Evolutionary conservation across 208 protist genomes (phyloP).

Genomic region (Wallacemonas sp.): DNA sequence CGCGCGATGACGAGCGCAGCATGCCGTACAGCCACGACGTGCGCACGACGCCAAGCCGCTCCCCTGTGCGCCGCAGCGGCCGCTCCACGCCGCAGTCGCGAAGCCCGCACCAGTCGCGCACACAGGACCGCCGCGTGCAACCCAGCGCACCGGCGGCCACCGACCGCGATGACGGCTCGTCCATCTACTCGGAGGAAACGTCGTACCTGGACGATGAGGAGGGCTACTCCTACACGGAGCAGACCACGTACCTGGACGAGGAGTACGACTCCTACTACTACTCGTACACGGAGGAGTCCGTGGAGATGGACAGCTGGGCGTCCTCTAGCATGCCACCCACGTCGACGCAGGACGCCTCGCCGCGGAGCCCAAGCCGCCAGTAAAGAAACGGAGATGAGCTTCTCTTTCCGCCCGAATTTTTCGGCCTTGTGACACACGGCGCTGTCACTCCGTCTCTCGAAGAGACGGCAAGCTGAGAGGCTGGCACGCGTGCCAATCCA

Average conservation of each 20-base stretch:
- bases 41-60: background rate
- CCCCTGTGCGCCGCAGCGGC: background rate
- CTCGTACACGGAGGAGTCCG: slow-evolving; percentile 21
- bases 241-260: slow-evolving; percentile 40
- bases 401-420: background rate
- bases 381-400: background rate
- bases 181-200: slow-evolving; percentile 43
- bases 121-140: too few relatives aligned
- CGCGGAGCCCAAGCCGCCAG: background rate
- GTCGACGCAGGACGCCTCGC: background rate
- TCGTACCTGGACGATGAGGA: slow-evolving; percentile 54
- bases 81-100: slow-evolving; percentile 1
- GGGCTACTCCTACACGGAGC: slow-evolving; percentile 38
- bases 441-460: background rate
- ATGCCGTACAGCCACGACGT: slow-evolving; percentile 18
- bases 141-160: slow-evolving; percentile 4
- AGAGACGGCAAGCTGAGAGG: too few relatives aligned
- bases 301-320: slow-evolving; percentile 23
- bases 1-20: slow-evolving; percentile 27
- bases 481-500: too few relatives aligned
- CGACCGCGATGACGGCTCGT: slow-evolving; percentile 16
- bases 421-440: background rate
- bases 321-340: slow-evolving; percentile 24
- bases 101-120: background rate
- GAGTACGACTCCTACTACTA: slow-evolving; percentile 25